Evolutionary conservation across 345 rosid genomes (phyloP), one percentile per base, ranked within the genome.

Genomic region (Ricinus communis): DNA sequence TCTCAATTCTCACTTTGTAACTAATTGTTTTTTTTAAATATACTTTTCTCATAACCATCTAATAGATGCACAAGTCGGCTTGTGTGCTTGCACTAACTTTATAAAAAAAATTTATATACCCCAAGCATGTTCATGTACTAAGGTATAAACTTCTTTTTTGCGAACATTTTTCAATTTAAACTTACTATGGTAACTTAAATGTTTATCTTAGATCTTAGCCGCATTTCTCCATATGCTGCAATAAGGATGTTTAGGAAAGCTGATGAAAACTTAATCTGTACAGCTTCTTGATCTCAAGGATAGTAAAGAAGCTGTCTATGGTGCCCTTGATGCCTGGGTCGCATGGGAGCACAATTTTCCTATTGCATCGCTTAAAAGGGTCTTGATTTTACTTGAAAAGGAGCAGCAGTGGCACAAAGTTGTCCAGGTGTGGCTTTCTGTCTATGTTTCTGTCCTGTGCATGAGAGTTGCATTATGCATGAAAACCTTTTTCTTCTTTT

Each of bases 261-360:
- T 63, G 40, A 63, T 49, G 24, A 24, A 12, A 51, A 24, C 28
- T 30, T 63, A 43, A 46, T 69, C 24, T 59, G 1, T 72, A 82
- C 86, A 93, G 98, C 93, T 94, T 76, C 74, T 81, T 66, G 91
- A 90, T 72, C 81, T 91, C 16, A 85, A 83, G 74, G 93, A 94
- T 80, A 77, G 82, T 75, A 91, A 90, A 83, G 97, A 91, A 77
- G 88, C 87, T 46, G 84, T 94, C 41, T 94, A 94, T 76, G 90
- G 97, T 78, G 84, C 93, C 81, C 90, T 94, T 36, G 96, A 94
- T 82, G 95, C 96, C 50, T 94, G 97, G 96, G 91, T 93, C 77
- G 97, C 98, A 58, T 91, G 97, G 96, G 97, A 94, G 83, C 87
- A 79, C 27, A 85, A 76, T 18, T 94, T 94, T 80, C 98, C 98